Evolutionary conservation across 2,329 filamentous ascomycete species (phyloP).

Genomic region (Neofusicoccum kwambonambiense): DNA sequence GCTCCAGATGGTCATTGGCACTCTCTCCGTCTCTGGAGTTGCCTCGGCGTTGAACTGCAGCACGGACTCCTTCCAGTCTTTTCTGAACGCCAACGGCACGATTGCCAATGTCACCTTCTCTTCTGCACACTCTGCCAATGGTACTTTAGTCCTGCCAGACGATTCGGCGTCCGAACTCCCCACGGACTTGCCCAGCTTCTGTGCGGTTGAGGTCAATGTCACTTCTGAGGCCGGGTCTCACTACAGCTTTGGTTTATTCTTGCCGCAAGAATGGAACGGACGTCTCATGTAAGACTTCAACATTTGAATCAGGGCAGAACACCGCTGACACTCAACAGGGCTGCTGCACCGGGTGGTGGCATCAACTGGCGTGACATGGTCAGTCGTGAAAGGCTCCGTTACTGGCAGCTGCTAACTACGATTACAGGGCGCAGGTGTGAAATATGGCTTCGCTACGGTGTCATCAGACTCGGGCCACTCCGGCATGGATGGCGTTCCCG

Average conservation of each 20-base stretch:
- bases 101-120: neutral
- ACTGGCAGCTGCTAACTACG: neutral
- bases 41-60: neutral
- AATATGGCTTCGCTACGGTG: conserved; percentile 46
- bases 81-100: neutral
- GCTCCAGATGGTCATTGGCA: neutral
- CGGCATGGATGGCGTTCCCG: conserved; percentile 39
- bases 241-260: conserved; percentile 39
- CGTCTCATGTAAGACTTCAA: conserved; percentile 28
- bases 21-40: neutral
- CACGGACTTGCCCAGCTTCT: conserved; percentile 35
- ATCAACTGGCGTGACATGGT: neutral
- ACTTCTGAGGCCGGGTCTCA: conserved; percentile 33
- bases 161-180: conserved; percentile 21
- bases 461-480: conserved; percentile 48
- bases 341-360: neutral
- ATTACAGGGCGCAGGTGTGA: conserved; percentile 12
- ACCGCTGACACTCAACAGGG: neutral
- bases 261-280: conserved; percentile 40
- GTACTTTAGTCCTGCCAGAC: neutral
- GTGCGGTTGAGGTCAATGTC: conserved; percentile 39
- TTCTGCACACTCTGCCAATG: neutral
- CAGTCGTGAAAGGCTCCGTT: no score
- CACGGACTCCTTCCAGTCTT: neutral
- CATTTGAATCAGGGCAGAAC: conserved; percentile 28